Percentiles rank a stretch among this genome's conserved stretches.
Conservation (phyloP, 179 eudicot genomes). For the Spinacia oleracea region DNA sequence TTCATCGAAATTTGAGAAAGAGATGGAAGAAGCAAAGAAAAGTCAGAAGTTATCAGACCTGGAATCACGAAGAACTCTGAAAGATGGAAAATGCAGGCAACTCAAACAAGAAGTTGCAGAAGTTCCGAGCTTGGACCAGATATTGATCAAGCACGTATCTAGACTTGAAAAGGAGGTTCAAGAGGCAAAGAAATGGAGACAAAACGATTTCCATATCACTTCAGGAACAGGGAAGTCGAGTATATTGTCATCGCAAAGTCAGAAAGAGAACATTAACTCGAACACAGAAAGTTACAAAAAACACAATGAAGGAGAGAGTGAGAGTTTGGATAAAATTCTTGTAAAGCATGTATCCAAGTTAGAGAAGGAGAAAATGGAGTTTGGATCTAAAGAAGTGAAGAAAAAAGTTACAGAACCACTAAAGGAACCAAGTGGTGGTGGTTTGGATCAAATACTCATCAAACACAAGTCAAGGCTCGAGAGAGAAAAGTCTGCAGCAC, state of each 20-base stretch:
- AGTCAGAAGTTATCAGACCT: constrained; percentile 31
- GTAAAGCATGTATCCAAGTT: constrained; percentile 76
- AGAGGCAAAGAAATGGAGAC: constrained; percentile 61
- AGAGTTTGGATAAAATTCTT: constrained; percentile 67
- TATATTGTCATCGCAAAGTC: constrained; percentile 18
- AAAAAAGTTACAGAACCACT: constrained; percentile 28
- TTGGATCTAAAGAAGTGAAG: constrained; percentile 34
- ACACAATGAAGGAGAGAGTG: constrained; percentile 33
- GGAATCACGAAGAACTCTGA: constrained; percentile 13
- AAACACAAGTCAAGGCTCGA: constrained; percentile 75
- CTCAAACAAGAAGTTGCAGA: constrained; percentile 41
- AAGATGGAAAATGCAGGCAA: constrained; percentile 24
- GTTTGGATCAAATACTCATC: constrained; percentile 72
- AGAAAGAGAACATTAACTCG: constrained; percentile 63
- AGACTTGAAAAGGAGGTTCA: constrained; percentile 78
- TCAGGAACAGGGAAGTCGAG: neutral
- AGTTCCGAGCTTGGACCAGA: constrained; percentile 68
- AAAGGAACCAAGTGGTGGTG: constrained; percentile 37
- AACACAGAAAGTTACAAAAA: constrained; percentile 37
- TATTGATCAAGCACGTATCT: constrained; percentile 67
- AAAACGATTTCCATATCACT: neutral
- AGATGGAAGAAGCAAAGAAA: constrained; percentile 52
- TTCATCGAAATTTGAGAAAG: constrained; percentile 61
- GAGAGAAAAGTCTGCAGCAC: constrained; percentile 44
- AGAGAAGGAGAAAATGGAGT: constrained; percentile 62